Conservation (phyloP, 2,329 filamentous ascomycete genomes). For the Basipetospora chlamydospora region DNA sequence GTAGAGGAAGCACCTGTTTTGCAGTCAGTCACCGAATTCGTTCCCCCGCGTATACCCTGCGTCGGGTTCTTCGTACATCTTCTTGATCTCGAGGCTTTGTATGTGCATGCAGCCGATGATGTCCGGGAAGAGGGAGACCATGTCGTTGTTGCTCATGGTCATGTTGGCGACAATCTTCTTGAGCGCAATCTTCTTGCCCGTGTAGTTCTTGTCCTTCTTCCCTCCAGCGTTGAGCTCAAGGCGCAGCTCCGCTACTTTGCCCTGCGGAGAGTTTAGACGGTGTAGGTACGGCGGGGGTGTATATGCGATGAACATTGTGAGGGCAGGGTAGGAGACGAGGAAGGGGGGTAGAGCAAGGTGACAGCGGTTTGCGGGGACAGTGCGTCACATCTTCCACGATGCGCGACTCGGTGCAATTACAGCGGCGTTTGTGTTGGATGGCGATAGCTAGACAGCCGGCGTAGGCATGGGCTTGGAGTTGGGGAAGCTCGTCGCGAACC, state of each 20-base stretch:
- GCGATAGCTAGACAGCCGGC: too few relatives aligned
- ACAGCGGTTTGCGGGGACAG: neutral
- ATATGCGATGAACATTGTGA: conserved; percentile 37
- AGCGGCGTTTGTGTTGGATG: too few relatives aligned
- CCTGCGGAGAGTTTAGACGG: conserved; percentile 52
- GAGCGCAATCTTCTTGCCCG: conserved; percentile 88
- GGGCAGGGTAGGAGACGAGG: too few relatives aligned
- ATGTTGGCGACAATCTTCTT: conserved; percentile 99
- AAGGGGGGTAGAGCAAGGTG: conserved; percentile 1
- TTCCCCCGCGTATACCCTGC: neutral
- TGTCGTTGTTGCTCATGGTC: conserved; percentile 99
- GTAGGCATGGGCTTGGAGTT: too few relatives aligned
- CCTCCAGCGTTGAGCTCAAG: conserved; percentile 84
- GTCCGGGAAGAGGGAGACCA: conserved; percentile 93
- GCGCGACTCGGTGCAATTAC: too few relatives aligned
- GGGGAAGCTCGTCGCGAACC: too few relatives aligned
- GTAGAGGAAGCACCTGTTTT: conserved; percentile 81
- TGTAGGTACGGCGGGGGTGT: conserved; percentile 28
- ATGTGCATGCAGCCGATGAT: conserved; percentile 93
- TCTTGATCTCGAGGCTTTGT: conserved; percentile 93
- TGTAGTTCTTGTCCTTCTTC: conserved; percentile 96
- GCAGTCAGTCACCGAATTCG: neutral
- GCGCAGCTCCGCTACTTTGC: conserved; percentile 95
- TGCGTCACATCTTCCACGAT: too few relatives aligned
- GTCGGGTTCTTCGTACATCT: conserved; percentile 63